Evolutionary conservation across 306 rosid species (phyloP).

Genomic region (Elaeagnus macrophylla): DNA sequence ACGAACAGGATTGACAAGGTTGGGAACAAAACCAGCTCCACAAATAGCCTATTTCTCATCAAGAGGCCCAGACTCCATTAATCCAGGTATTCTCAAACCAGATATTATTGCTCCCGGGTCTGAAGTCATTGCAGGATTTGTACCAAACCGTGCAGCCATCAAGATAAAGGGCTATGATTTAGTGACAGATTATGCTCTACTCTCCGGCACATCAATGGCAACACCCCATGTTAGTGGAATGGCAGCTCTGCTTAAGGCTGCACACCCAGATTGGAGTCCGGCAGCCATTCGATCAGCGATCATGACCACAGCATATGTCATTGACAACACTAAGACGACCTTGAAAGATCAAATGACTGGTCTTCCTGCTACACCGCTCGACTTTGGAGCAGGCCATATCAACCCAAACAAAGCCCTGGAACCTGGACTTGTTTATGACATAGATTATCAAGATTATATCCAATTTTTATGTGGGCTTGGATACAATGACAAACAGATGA

Average conservation of each 20-base stretch:
- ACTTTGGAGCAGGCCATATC: conserved; percentile 13
- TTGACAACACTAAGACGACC: neutral
- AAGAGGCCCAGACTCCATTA: conserved; percentile 3
- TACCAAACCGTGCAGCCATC: neutral
- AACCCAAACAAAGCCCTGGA: conserved; percentile 13
- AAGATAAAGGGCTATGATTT: neutral
- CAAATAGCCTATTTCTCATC: conserved; percentile 11
- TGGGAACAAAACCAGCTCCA: conserved; percentile 10
- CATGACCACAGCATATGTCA: neutral
- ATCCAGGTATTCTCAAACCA: conserved; percentile 11
- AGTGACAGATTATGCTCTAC: neutral
- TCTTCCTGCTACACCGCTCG: neutral
- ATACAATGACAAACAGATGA: neutral
- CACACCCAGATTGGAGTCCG: neutral
- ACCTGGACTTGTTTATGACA: conserved; percentile 14
- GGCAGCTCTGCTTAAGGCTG: neutral
- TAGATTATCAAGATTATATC: conserved; percentile 11
- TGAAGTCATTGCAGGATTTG: conserved; percentile 1
- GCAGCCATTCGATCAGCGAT: neutral
- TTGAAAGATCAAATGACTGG: neutral
- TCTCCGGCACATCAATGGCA: neutral
- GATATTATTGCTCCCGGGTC: too few species aligned
- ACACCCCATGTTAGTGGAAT: neutral
- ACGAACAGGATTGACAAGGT: neutral
- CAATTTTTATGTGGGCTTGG: conserved; percentile 3